A percentile compares a stretch with the other conserved stretches of the same genome.
These are phyloP conservation scores for Theileria annulata DNA, from an alignment of 169 alveolate genomes.

Conservation along the genomic window DNA sequence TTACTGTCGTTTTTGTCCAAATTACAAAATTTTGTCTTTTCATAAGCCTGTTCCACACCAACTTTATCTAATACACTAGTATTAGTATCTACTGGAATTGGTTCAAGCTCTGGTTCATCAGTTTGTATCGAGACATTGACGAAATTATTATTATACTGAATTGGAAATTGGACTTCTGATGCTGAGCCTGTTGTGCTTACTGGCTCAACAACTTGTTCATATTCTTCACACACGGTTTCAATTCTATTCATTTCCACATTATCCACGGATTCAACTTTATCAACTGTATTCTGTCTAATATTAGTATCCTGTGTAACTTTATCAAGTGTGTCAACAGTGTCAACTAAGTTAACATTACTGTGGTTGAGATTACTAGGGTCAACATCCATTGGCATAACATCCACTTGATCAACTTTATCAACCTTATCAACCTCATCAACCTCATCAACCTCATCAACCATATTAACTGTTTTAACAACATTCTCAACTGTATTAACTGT, in stretches of 20 bases:
- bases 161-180: not conserved
- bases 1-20: not conserved
- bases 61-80: not conserved
- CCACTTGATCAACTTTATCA: no score
- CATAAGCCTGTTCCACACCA: not conserved
- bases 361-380: no score
- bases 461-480: not conserved
- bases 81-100: not conserved
- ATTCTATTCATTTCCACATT: not conserved
- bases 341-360: no score
- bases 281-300: not conserved
- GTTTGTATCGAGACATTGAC: not conserved
- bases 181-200: slow-evolving; percentile 10
- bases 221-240: not conserved
- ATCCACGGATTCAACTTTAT: not conserved
- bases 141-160: not conserved
- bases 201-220: not conserved
- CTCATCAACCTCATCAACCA: not conserved
- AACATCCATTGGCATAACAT: no score
- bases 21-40: not conserved
- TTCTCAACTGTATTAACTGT: not conserved
- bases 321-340: not conserved
- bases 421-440: no score
- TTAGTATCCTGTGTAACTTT: no score
- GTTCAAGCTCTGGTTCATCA: not conserved